Evolutionary conservation across 2,329 filamentous ascomycete species (phyloP).

Genomic region (Penicillium psychrosexuale): DNA sequence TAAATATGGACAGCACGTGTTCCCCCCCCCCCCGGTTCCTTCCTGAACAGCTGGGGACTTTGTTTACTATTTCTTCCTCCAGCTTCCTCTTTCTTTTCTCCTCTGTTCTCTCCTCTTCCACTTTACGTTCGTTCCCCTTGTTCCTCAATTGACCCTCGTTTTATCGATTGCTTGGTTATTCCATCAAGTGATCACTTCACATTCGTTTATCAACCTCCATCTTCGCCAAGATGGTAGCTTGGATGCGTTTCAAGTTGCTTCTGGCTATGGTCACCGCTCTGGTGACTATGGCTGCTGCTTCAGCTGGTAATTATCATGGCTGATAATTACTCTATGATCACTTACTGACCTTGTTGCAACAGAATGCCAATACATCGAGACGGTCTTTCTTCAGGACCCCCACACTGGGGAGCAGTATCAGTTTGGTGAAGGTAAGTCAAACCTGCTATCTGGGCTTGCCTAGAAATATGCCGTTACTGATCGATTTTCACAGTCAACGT

Average conservation of each 20-base stretch:
- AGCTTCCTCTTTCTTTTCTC: not conserved
- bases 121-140: not conserved
- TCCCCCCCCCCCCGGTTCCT: conserved; percentile 1
- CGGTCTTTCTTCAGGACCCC: conserved; percentile 1
- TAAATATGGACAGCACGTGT: not conserved
- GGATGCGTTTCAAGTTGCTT: conserved; percentile 13
- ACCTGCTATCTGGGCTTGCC: not conserved
- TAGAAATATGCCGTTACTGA: not conserved
- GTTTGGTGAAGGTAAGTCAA: conserved; percentile 4
- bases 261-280: conserved; percentile 24
- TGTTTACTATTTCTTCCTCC: conserved; percentile 5
- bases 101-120: conserved; percentile 1
- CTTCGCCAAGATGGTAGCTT: conserved; percentile 1
- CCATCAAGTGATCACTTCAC: not conserved
- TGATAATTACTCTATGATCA: not conserved
- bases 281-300: conserved; percentile 11
- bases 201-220: not conserved
- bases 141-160: not conserved
- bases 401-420: not conserved
- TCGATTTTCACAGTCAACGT: not conserved
- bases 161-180: not conserved
- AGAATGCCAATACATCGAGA: conserved; percentile 1
- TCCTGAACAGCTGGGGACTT: not conserved
- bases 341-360: not conserved
- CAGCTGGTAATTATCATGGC: conserved; percentile 1